Evolutionary conservation across 805 yeast species (phyloP).

Genomic region (Scheffersomyces amazonensis): DNA sequence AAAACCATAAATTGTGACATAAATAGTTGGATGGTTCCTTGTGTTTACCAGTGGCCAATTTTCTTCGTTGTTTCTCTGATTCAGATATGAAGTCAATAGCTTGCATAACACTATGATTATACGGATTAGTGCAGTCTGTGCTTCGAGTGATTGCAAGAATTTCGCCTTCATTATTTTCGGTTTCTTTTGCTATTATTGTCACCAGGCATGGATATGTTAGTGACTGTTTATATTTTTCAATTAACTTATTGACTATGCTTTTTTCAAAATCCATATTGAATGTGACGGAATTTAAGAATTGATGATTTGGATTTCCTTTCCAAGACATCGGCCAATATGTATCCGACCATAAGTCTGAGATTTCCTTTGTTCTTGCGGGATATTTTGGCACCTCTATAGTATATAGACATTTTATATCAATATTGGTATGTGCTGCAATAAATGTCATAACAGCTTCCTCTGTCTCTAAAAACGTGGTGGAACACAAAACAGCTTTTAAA

Average conservation of each 20-base stretch:
- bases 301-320: conserved; percentile 88
- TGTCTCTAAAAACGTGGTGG: conserved; percentile 27
- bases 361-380: conserved; percentile 71
- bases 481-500: conserved; percentile 47
- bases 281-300: conserved; percentile 54
- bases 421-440: conserved; percentile 8
- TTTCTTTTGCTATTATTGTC: not conserved
- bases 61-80: conserved; percentile 43
- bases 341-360: conserved; percentile 61
- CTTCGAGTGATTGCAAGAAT: not conserved
- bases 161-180: not conserved
- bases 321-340: conserved; percentile 85
- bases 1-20: conserved; percentile 74
- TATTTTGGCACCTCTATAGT: conserved; percentile 48
- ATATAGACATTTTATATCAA: conserved; percentile 10
- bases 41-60: not conserved
- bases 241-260: conserved; percentile 16
- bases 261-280: conserved; percentile 47
- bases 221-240: conserved; percentile 2
- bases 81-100: conserved; percentile 66
- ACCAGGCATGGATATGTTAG: conserved; percentile 1
- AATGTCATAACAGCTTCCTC: conserved; percentile 22
- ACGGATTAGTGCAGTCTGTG: conserved; percentile 36
- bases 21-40: conserved; percentile 46
- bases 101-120: conserved; percentile 72